Base-by-base conservation (phyloP, 768 basidiomycete genomes). In the Strobilomyces confusus region DNA sequence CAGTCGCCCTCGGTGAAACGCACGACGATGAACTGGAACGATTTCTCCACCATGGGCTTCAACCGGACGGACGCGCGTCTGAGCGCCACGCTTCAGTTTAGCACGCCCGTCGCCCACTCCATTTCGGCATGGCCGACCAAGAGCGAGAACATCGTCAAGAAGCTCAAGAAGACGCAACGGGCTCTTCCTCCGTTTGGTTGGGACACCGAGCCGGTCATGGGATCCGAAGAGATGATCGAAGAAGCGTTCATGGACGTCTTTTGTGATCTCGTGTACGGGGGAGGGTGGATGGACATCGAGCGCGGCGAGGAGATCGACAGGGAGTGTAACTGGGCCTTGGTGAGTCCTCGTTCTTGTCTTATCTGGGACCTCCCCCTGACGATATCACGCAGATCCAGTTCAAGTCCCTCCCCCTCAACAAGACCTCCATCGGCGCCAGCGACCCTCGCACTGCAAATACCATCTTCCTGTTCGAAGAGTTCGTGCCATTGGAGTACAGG, bases 241-340 rank as follows among this genome's bases (percentile, higher is more conserved):
- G 92, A 93, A 69, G 80, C 87, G 1, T 98, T 98, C 67, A 63
- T 98, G 26, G 92, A 89, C 54, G 88, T 89, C 15, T 92, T 90
- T 63, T 89, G 87, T 58, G 89, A 91, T 66, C 70, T 92, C 34
- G 72, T 92, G 6, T 90, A 86, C 58, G 93, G 84, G 47, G 85
- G 80, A 62, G 90, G 91, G 5, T 95, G 94, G 85, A 84, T 87
- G 81, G 88, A 93, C 58, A 69, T 80, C 5, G 86, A 90, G 61
- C 70, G 84, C 41, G 77, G 75, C 4, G 92, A 94, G 59, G 81
- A 85, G 54, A 67, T 64, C 3, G 91, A 92, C 66, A 76, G 88
- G 58, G 91, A 95, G 58, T 90, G 91, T 61, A 93, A 92, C 64
- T 98, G 93, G 93, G 91, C 87, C 19, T 60, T 98, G 75, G 94